These are phyloP conservation scores for Hymenoscyphus albidus DNA, from an alignment of 2,329 filamentous ascomycete genomes.

Conservation along the genomic window DNA sequence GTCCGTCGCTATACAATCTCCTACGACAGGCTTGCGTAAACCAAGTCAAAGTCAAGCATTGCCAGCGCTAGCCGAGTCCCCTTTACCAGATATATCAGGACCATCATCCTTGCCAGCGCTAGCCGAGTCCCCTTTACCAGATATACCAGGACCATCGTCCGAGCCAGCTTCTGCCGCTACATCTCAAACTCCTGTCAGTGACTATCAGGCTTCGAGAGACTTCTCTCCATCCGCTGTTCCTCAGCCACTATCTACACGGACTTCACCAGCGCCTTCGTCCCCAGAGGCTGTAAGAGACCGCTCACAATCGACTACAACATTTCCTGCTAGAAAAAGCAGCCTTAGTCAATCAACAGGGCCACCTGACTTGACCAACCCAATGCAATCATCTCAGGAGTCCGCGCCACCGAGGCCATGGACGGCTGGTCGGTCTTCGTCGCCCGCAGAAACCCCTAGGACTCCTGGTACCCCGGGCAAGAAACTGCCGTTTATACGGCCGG, in stretches of 20 bases:
- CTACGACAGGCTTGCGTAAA: conserved; percentile 23
- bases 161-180: conserved; percentile 24
- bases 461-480: conserved; percentile 44
- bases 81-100: conserved; percentile 21
- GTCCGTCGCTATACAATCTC: conserved; percentile 27
- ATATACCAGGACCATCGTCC: conserved; percentile 2
- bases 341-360: conserved; percentile 46
- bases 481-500: conserved; percentile 64
- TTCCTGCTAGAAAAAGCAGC: conserved; percentile 61
- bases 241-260: conserved; percentile 44
- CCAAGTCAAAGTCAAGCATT: conserved; percentile 13
- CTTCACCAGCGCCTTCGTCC: conserved; percentile 39
- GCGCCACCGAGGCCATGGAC: conserved; percentile 32
- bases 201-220: conserved; percentile 42
- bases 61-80: conserved; percentile 21
- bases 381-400: conserved; percentile 15
- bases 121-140: conserved; percentile 21
- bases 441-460: conserved; percentile 35
- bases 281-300: conserved; percentile 30
- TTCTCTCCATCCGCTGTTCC: conserved; percentile 51
- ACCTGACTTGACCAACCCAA: neutral
- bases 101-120: conserved; percentile 21
- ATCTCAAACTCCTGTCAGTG: conserved; percentile 26
- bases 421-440: conserved; percentile 36
- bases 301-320: conserved; percentile 40